These are phyloP conservation scores for Puccinia sorghi DNA, from an alignment of 1,284 basidiomycete genomes.

Conservation along the genomic window DNA sequence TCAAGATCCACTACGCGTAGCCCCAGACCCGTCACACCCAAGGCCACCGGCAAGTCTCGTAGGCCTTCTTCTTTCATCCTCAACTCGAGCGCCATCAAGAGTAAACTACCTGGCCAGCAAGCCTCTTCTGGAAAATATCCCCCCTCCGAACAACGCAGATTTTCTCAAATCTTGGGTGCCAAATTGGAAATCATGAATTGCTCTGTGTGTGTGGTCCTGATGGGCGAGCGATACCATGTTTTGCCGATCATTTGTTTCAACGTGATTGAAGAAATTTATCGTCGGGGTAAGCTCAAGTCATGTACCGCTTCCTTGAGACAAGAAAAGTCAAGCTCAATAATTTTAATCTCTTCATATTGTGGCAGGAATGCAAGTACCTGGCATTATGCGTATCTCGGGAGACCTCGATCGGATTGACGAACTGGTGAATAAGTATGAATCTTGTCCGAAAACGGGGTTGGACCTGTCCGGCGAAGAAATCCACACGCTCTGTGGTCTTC, in stretches of 20 bases:
- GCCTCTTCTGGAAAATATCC: neutral
- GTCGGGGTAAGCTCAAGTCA: constrained; percentile 11
- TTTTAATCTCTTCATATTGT: neutral
- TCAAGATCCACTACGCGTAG: neutral
- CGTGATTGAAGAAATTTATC: constrained; percentile 43
- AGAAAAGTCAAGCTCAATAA: neutral
- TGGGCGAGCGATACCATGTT: constrained; percentile 32
- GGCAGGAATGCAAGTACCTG: constrained; percentile 28
- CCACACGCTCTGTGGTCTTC: constrained; percentile 29
- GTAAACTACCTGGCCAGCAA: neutral
- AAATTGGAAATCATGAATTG: constrained; percentile 19
- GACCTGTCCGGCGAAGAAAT: constrained; percentile 31
- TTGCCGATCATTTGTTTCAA: constrained; percentile 26
- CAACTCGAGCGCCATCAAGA: neutral
- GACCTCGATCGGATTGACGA: constrained; percentile 34
- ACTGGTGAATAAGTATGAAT: constrained; percentile 25
- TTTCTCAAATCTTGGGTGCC: constrained; percentile 29
- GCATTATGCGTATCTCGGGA: constrained; percentile 42
- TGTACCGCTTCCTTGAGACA: too few species aligned
- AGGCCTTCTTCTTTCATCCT: constrained; percentile 22
- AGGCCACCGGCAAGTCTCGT: neutral
- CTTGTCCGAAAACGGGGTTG: constrained; percentile 1
- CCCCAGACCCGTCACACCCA: neutral
- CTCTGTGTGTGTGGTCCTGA: constrained; percentile 16
- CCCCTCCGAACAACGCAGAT: neutral